Conservation (phyloP, 2,329 filamentous ascomycete species). For the Aspergillus sergii region DNA sequence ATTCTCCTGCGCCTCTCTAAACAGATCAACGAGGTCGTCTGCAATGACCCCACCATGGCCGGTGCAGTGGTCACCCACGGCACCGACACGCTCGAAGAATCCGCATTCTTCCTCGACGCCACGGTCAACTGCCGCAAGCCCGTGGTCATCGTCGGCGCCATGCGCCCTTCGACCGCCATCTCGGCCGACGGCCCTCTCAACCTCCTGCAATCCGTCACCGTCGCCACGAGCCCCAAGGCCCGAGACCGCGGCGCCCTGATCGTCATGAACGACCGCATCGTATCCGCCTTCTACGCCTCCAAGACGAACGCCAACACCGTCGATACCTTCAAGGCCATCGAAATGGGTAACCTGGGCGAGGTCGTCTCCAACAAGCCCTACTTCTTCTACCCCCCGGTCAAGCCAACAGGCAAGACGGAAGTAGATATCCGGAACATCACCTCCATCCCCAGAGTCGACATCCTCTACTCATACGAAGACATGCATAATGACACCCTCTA, state of each 20-base stretch:
- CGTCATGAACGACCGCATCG: conserved; percentile 64
- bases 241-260: conserved; percentile 60
- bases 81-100: conserved; percentile 67
- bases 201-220: conserved; percentile 61
- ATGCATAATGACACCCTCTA: conserved; percentile 28
- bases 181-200: conserved; percentile 67
- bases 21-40: conserved; percentile 24
- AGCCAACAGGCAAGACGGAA: conserved; percentile 48
- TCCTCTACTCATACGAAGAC: conserved; percentile 31
- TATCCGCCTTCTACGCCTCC: conserved; percentile 59
- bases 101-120: conserved; percentile 64
- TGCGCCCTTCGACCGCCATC: conserved; percentile 65
- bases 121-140: conserved; percentile 61
- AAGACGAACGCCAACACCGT: conserved; percentile 66
- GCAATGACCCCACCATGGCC: conserved; percentile 26
- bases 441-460: conserved; percentile 29
- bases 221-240: conserved; percentile 53
- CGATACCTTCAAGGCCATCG: conserved; percentile 63
- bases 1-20: conserved; percentile 27
- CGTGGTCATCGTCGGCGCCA: conserved; percentile 62
- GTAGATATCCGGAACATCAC: conserved; percentile 21
- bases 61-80: conserved; percentile 59
- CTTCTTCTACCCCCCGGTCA: conserved; percentile 60
- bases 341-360: conserved; percentile 60
- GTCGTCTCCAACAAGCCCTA: conserved; percentile 61